Conservation (phyloP, 306 rosid genomes). For the Medicago lupulina region DNA sequence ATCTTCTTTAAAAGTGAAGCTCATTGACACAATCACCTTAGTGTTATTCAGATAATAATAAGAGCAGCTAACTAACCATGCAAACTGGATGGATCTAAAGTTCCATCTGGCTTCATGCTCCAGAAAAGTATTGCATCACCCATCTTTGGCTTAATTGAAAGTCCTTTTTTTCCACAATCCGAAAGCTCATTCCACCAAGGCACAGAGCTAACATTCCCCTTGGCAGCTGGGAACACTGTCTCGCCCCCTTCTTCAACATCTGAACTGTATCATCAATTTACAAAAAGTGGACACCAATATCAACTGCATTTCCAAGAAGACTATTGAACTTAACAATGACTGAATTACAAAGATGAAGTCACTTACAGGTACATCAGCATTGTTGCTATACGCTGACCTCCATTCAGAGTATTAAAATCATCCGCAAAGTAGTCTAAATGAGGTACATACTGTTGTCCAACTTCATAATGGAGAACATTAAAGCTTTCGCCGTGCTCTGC, state of each 20-base stretch:
- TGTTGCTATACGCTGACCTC: constrained; percentile 95
- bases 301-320: constrained; percentile 16
- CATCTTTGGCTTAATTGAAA: constrained; percentile 90
- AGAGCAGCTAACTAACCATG: constrained; percentile 66
- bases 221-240: constrained; percentile 96
- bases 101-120: constrained; percentile 96
- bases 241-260: constrained; percentile 99
- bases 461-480: constrained; percentile 95
- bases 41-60: neutral
- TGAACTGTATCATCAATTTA: constrained; percentile 62
- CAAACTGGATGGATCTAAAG: constrained; percentile 81
- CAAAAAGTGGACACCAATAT: constrained; percentile 32
- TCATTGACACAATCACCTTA: constrained; percentile 13
- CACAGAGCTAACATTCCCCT: constrained; percentile 83
- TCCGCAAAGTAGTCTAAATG: constrained; percentile 85
- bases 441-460: constrained; percentile 88
- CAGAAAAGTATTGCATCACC: constrained; percentile 97
- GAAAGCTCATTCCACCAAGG: constrained; percentile 98
- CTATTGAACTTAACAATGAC: constrained; percentile 9
- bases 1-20: constrained; percentile 31
- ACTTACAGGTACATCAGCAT: constrained; percentile 94
- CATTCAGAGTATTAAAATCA: constrained; percentile 61
- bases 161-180: constrained; percentile 84
- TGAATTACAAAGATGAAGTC: neutral
- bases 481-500: constrained; percentile 93